Evolutionary conservation across 768 basidiomycete species (phyloP), one percentile per base, ranked within the genome.

Genomic region (Kwoniella botswanensis): DNA sequence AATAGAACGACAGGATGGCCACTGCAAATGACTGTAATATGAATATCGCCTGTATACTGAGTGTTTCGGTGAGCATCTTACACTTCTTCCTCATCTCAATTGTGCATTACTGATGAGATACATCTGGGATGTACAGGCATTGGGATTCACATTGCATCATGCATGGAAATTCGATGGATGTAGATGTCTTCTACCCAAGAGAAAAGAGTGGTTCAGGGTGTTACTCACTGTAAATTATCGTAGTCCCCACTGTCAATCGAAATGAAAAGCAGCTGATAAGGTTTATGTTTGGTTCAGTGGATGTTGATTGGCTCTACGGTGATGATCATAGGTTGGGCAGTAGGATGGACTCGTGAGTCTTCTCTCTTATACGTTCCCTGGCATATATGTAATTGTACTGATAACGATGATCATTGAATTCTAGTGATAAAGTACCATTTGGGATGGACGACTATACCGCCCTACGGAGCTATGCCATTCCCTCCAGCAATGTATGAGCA

Each of bases 191-290:
- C 57, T 75, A 6, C 78, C 78, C 1, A 65, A 69, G 18, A 69
- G 56, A 58, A 77, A 76, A 66, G 78, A 77, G 11, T 79, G 78
- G 78, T 77, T 77, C 29, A 44, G 78, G 41, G 69, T 72, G 15
- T 58, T 77, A 15, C 69, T 79, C 5, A 77, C 74, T 26, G 76
- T 78, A 42, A 65, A 74, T 66, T 0, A 10, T 11, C 21, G 7
- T 65, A 56, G 17, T 22, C 43, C 55, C 11, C 64, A 46, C 52
- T 66, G 17, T 35, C 35, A 53, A 54, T 55, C 24, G 15, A 29
- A 22, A 54, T 24, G 15, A 41, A 44, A 43, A 46, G 18, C 42
- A 46, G 54, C 43, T 64, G 72, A 64, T 44, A 35, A 4, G 29
- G 44, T 50, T 35, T 53, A 56, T 24, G n/a, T 21, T n/a, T 44